These are phyloP conservation scores for Colletotrichum kahawae DNA, from an alignment of 2,329 filamentous ascomycete genomes.

Conservation along the genomic window DNA sequence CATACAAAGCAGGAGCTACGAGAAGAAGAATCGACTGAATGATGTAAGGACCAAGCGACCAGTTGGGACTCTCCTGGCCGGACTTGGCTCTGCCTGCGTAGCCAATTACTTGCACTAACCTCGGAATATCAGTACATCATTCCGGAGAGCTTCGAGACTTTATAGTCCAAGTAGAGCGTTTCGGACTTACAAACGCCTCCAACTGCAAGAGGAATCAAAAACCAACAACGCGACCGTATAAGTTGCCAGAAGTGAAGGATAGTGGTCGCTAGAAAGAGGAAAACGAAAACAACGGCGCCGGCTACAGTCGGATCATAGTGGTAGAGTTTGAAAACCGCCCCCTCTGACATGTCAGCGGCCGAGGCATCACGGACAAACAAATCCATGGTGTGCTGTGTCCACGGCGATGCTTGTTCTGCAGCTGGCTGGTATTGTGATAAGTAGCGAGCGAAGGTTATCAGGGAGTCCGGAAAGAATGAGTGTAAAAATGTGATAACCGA, in stretches of 20 bases:
- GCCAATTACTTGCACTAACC: conserved; percentile 51
- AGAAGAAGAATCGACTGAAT: conserved; percentile 48
- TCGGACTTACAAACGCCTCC: conserved; percentile 50
- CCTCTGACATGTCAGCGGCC: not conserved
- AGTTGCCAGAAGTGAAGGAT: conserved; percentile 44
- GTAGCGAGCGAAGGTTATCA: not conserved
- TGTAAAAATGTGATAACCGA: not conserved
- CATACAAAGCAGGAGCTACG: conserved; percentile 51
- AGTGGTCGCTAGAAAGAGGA: conserved; percentile 45
- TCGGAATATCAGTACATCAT: not conserved
- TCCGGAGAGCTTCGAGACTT: not conserved
- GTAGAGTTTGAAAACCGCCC: conserved; percentile 35
- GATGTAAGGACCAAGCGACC: conserved; percentile 40
- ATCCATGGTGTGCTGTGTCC: not conserved
- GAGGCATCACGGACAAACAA: not conserved
- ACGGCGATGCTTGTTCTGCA: not conserved
- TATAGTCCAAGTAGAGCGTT: conserved; percentile 19
- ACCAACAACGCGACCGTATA: conserved; percentile 50
- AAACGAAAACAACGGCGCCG: conserved; percentile 46
- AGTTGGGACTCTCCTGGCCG: conserved; percentile 41
- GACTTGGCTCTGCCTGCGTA: conserved; percentile 57
- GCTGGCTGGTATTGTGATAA: not conserved
- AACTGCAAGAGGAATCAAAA: conserved; percentile 55
- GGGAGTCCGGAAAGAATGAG: not conserved
- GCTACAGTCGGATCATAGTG: conserved; percentile 51